A percentile compares a stretch with the other conserved stretches of the same genome.
Evolutionary conservation across 2,329 filamentous ascomycete genomes (phyloP).

Genomic region (Chaetomiaceae sp.): DNA sequence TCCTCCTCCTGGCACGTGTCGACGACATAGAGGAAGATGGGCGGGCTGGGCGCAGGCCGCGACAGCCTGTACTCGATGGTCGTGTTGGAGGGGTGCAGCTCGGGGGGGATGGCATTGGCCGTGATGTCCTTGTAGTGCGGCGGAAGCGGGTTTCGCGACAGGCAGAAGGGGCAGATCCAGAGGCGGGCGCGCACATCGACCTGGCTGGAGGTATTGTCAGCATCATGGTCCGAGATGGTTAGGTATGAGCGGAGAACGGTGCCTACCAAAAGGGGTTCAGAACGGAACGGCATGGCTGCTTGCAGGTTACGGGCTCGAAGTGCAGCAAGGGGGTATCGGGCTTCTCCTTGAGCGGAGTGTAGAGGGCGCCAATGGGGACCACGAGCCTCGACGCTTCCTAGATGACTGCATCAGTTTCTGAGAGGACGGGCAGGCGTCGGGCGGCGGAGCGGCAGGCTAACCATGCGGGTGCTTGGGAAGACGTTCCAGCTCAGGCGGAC

Average conservation of each 20-base stretch:
- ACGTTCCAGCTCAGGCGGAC: conserved; percentile 98
- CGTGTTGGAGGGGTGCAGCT: conserved; percentile 75
- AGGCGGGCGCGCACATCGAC: conserved; percentile 78
- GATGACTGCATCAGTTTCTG: conserved; percentile 27
- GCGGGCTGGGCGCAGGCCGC: conserved; percentile 76
- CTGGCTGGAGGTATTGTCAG: conserved; percentile 49
- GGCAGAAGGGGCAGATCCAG: conserved; percentile 87
- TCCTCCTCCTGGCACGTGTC: conserved; percentile 88
- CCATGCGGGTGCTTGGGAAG: conserved; percentile 97
- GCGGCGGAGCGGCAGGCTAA: conserved; percentile 37
- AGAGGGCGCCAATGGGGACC: conserved; percentile 91
- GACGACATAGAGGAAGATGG: conserved; percentile 83
- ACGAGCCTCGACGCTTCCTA: conserved; percentile 92
- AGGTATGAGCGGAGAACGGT: not conserved
- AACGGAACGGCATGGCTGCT: conserved; percentile 89
- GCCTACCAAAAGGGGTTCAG: conserved; percentile 93
- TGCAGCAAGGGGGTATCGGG: conserved; percentile 81
- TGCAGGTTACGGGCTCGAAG: conserved; percentile 96
- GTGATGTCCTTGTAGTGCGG: conserved; percentile 90
- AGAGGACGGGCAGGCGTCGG: not conserved
- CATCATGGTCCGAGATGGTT: not conserved
- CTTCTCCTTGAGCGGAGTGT: conserved; percentile 95
- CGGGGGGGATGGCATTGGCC: conserved; percentile 73
- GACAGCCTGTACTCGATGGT: conserved; percentile 87
- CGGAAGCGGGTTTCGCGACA: conserved; percentile 76